Percentiles rank a stretch among this genome's conserved stretches.
phyloP scores from a whole-genome alignment of 2,329 filamentous ascomycete species.

The Phialophora tarda region DNA sequence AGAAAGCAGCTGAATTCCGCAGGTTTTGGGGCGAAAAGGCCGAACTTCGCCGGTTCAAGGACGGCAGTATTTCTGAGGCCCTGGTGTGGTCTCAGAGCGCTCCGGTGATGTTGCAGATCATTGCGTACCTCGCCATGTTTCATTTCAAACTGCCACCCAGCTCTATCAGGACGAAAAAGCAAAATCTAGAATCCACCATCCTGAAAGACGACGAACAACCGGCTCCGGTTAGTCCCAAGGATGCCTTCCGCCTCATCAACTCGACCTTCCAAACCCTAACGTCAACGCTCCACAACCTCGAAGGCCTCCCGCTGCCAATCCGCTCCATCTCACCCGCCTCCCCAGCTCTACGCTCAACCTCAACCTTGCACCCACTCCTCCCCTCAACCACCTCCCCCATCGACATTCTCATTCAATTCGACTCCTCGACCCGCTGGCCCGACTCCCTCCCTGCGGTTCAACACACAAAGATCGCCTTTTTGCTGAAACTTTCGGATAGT shows the following conservation, averaged over 20 bases:
- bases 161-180: conserved; percentile 59
- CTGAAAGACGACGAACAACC: conserved; percentile 19
- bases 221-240: conserved; percentile 24
- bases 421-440: conserved; percentile 91
- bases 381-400: conserved; percentile 58
- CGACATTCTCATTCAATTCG: conserved; percentile 85
- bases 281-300: conserved; percentile 72
- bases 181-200: conserved; percentile 48
- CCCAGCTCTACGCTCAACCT: conserved; percentile 75
- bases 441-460: conserved; percentile 91
- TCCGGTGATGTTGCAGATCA: conserved; percentile 79
- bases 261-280: conserved; percentile 68
- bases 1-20: conserved; percentile 79
- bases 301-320: conserved; percentile 85
- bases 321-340: conserved; percentile 77
- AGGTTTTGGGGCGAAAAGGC: conserved; percentile 95
- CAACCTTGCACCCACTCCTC: conserved; percentile 43
- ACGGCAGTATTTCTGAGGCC: conserved; percentile 91
- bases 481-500: conserved; percentile 73
- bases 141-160: conserved; percentile 69
- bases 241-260: conserved; percentile 38
- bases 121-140: conserved; percentile 70
- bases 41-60: conserved; percentile 91
- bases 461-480: conserved; percentile 88
- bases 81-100: conserved; percentile 74